A percentile compares a stretch with the other conserved stretches of the same genome.
Conservation (phyloP, 768 basidiomycete species). For the Amanita jacksonii region DNA sequence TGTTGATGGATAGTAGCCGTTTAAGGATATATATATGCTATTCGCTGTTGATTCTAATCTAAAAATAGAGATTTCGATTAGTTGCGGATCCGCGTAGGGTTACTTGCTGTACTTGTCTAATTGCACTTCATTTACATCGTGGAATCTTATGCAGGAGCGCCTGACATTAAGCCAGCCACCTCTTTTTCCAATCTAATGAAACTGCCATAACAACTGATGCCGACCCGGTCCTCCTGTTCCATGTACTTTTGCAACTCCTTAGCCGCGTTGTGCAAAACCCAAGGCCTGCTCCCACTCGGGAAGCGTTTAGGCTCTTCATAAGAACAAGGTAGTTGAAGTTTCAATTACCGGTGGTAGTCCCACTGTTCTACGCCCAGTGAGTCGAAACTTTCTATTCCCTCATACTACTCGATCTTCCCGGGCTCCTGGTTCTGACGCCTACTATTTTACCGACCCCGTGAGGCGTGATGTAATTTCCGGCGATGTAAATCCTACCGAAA, state of each 20-base stretch:
- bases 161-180: too few species aligned
- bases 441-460: slow-evolving; percentile 43
- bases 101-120: too few species aligned
- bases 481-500: slow-evolving; percentile 16
- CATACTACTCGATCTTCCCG: slow-evolving; percentile 22
- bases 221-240: too few species aligned
- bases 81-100: too few species aligned
- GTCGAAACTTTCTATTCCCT: neutral
- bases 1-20: too few species aligned
- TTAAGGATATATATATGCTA: too few species aligned
- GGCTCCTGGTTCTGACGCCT: slow-evolving; percentile 25
- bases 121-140: too few species aligned
- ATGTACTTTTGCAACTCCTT: slow-evolving; percentile 50
- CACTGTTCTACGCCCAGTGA: slow-evolving; percentile 7
- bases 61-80: too few species aligned
- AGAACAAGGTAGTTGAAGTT: slow-evolving; percentile 28
- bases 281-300: slow-evolving; percentile 40
- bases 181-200: too few species aligned
- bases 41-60: too few species aligned
- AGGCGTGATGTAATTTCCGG: slow-evolving; percentile 40
- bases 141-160: too few species aligned
- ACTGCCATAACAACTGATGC: too few species aligned
- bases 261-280: slow-evolving; percentile 38
- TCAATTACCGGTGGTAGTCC: slow-evolving; percentile 1
- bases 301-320: slow-evolving; percentile 35